Base-by-base conservation (phyloP, 1,139 yeast genomes). In the Magnusiomyces tetraspermus region DNA sequence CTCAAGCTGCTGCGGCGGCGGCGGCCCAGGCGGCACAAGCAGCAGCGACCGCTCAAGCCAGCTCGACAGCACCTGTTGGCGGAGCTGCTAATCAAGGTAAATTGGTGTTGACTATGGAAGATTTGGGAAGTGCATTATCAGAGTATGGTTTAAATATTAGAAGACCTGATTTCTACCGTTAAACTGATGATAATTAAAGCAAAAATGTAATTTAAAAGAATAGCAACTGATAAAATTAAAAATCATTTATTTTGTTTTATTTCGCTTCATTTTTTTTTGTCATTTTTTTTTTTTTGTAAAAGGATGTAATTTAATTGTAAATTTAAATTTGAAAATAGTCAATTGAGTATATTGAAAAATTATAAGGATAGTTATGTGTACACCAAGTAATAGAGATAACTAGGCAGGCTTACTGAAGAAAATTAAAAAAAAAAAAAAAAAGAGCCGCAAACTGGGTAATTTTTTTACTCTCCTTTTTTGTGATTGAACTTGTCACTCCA, bases 401-500 rank as follows among this genome's bases (percentile, higher is more conserved):
- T n/a, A n/a, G n/a, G n/a, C n/a, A n/a, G n/a, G n/a, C n/a, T n/a
- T n/a, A n/a, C n/a, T n/a, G n/a, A n/a, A 33, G 17, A 15, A 33
- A 8, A 15, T 8, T 6, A 8, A 4, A 33, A 33, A 15, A 10
- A 8, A 33, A 33, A 4, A 13, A 33, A 17, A 10, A 33, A 33
- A 33, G n/a, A 33, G 5, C 17, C 17, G 17, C 10, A 33, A 33
- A 10, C 17, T 4, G 4, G 38, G 10, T 8, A 33, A 33, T 13
- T 10, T 15, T 13, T 36, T 46, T 48, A 55, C 40, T 57, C 56
- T n/a, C 55, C 57, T 57, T 53, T 54, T 58, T 57, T 62, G 77
- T 86, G 85, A 85, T 92, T 92, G 69, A 87, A 79, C 66, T 81
- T 85, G 55, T 85, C 76, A 77, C 88, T 89, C 98, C 98, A 92